phyloP scores from a whole-genome alignment of 768 basidiomycete genomes.

The Termitomyces sp. region DNA sequence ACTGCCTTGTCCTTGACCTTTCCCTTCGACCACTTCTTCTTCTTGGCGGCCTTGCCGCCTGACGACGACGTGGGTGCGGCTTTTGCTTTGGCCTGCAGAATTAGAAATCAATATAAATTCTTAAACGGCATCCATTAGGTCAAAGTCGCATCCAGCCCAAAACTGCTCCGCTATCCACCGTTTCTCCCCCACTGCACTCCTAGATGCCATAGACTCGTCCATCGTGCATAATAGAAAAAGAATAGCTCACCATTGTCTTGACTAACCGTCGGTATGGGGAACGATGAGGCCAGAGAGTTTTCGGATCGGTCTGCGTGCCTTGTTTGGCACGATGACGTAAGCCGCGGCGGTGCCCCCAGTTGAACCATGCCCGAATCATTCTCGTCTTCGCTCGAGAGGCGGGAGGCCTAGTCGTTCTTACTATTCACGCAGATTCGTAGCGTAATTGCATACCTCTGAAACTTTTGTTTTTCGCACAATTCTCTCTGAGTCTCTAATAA shows the following conservation, averaged over 20 bases:
- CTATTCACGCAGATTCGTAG: no score
- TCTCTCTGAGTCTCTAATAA: background rate
- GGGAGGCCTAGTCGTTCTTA: no score
- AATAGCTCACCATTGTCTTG: slow-evolving; percentile 37
- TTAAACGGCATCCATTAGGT: slow-evolving; percentile 28
- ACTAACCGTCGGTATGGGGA: slow-evolving; percentile 37
- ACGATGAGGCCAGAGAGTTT: slow-evolving; percentile 13
- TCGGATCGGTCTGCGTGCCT: slow-evolving; percentile 28
- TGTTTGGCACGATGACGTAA: slow-evolving; percentile 35
- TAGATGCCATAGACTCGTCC: background rate
- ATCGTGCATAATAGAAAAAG: slow-evolving; percentile 6
- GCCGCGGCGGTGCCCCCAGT: background rate
- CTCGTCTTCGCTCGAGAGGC: no score
- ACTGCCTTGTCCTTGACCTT: slow-evolving; percentile 99
- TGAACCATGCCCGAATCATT: no score
- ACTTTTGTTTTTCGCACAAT: background rate
- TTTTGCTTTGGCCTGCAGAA: slow-evolving; percentile 65
- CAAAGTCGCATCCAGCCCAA: slow-evolving; percentile 33
- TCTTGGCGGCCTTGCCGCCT: slow-evolving; percentile 90
- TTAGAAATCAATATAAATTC: slow-evolving; percentile 15
- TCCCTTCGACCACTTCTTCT: slow-evolving; percentile 99
- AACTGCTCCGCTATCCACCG: background rate
- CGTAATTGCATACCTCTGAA: no score
- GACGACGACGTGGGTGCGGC: slow-evolving; percentile 55
- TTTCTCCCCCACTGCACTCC: background rate